Evolutionary conservation across 164 flowering plant genomes (phyloP), one percentile per base, ranked within the genome.

Genomic region (Cinnamomum chago): DNA sequence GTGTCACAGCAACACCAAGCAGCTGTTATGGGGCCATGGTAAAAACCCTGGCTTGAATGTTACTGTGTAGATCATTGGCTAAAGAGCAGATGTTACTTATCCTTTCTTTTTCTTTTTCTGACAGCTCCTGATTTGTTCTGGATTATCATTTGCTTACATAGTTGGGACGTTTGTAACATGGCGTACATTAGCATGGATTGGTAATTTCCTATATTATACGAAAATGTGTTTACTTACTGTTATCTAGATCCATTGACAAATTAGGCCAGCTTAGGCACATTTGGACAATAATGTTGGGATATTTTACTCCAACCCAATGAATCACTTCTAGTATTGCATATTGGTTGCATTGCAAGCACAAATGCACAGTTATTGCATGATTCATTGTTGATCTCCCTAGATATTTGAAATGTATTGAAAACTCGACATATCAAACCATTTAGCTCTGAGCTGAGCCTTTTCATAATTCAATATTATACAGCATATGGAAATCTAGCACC

Each of bases 101-200:
- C 35, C 35, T 5, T 40, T 52, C 18, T 7, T 72, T 80, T 40
- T 80, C 35, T 30, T 30, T 30, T 30, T 30, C 35, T 30, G 35
- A 35, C 87, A 94, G 98, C 82, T 94, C 60, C 82, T 92, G 90
- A 86, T 94, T 58, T 74, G 81, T 69, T 10, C 75, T 58, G 98
- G 92, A 76, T 86, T 83, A 33, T 89, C 97, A 0, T 82, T 92
- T 65, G 71, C 90, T 77, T 90, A 86, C 86, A 84, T 92, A 22
- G 78, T 95, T 55, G 98, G 98, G 76, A 89, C 89, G 2, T 69
- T 90, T 18, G 65, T 95, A 27, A 28, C 92, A 70, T 95, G 98
- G 98, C 87, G 98, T 71, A 75, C 78, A 40, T 78, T 95, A 70
- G 95, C 98, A 51, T 75, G 91, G 75, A 81, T 80, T 52, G 98